Evolutionary conservation across 768 basidiomycete species (phyloP).

Genomic region (Hypsizygus marmoreus): DNA sequence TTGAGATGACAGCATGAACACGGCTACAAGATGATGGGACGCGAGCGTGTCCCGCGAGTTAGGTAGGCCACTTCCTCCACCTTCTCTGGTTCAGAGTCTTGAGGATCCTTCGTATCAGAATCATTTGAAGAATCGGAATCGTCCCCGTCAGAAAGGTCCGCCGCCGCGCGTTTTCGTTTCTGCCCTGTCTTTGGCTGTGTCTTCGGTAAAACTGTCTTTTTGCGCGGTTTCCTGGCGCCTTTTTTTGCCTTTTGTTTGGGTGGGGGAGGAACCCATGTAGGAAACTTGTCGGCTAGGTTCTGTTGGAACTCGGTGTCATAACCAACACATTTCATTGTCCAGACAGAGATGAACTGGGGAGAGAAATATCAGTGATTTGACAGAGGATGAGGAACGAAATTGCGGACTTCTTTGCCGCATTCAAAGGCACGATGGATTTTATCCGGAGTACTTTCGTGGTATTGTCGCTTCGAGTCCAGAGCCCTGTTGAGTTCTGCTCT

Average conservation of each 20-base stretch:
- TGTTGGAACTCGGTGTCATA: constrained; percentile 39
- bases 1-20: too few species aligned
- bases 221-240: too few species aligned
- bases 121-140: too few species aligned
- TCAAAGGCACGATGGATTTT: constrained; percentile 30
- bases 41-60: too few species aligned
- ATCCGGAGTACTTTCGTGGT: constrained; percentile 18
- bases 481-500: constrained; percentile 21
- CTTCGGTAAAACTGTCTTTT: too few species aligned
- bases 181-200: too few species aligned
- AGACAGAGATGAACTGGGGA: constrained; percentile 31
- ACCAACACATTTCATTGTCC: constrained; percentile 41
- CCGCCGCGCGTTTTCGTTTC: too few species aligned
- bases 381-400: background rate
- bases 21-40: too few species aligned
- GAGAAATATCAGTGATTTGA: background rate
- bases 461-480: background rate
- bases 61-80: too few species aligned
- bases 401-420: constrained; percentile 32
- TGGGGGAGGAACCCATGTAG: constrained; percentile 14
- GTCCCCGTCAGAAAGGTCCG: too few species aligned
- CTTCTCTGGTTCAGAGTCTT: too few species aligned
- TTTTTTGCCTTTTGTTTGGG: background rate
- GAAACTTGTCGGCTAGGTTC: constrained; percentile 27
- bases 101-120: too few species aligned